Percentiles rank a stretch among this genome's conserved stretches.
These are phyloP conservation scores for Dactylellina leptospora DNA, from an alignment of 2,329 filamentous ascomycete genomes.

Conservation along the genomic window DNA sequence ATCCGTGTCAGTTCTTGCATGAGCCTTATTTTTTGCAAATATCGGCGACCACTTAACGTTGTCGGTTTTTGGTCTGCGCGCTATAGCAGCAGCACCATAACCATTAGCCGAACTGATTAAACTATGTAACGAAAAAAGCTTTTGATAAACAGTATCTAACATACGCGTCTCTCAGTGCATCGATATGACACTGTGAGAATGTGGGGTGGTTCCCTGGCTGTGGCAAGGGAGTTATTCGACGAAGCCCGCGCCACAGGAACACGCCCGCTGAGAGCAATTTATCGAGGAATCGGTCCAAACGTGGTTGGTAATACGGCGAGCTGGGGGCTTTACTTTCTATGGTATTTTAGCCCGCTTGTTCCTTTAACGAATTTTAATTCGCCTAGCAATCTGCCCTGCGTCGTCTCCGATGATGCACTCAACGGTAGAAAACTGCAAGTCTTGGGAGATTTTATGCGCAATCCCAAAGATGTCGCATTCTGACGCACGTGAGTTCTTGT, in stretches of 20 bases:
- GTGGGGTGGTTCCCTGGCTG: conserved; percentile 45
- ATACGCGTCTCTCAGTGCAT: conserved; percentile 36
- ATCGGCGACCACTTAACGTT: conserved; percentile 59
- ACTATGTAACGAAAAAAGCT: not conserved
- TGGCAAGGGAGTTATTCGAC: conserved; percentile 34
- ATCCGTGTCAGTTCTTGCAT: conserved; percentile 8
- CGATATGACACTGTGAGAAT: conserved; percentile 35
- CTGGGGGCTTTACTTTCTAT: conserved; percentile 93
- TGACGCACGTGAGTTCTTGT: conserved; percentile 28
- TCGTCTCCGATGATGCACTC: conserved; percentile 58
- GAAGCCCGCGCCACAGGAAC: conserved; percentile 44
- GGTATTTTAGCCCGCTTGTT: conserved; percentile 62
- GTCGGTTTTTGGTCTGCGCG: not conserved
- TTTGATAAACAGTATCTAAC: conserved; percentile 24
- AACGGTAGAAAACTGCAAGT: conserved; percentile 64
- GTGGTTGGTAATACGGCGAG: conserved; percentile 87
- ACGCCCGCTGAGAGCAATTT: conserved; percentile 67
- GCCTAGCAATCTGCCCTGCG: conserved; percentile 66
- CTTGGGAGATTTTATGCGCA: conserved; percentile 59
- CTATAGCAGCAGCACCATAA: too few species aligned
- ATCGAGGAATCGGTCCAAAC: conserved; percentile 89
- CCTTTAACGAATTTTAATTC: conserved; percentile 14
- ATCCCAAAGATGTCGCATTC: conserved; percentile 57
- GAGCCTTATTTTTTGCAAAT: conserved; percentile 63
- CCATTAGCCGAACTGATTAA: conserved; percentile 17